Evolutionary conservation across 495 filamentous ascomycete species (phyloP).

Genomic region (Aspergillus coremiiformis): DNA sequence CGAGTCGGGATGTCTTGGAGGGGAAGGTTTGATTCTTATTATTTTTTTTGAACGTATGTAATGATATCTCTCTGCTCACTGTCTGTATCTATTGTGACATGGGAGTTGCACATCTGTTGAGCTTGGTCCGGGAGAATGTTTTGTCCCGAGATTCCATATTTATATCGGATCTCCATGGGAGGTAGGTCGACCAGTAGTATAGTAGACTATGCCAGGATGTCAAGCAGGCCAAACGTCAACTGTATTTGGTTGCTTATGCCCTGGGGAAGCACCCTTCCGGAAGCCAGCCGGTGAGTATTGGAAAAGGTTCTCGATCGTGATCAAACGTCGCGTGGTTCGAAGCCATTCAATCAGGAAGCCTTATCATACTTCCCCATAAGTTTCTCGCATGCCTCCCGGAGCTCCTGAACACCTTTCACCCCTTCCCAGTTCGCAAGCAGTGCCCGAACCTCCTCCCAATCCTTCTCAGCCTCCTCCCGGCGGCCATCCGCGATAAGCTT

Average conservation of each 20-base stretch:
- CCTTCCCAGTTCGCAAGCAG: constrained; percentile 48
- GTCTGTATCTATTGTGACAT: neutral
- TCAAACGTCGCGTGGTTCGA: no score
- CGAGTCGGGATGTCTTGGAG: constrained; percentile 35
- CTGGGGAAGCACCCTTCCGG: neutral
- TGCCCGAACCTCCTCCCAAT: constrained; percentile 47
- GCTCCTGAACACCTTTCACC: constrained; percentile 54
- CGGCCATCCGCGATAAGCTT: constrained; percentile 44
- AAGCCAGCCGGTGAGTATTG: neutral
- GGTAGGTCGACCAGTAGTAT: no score
- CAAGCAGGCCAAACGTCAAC: no score
- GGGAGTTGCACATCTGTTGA: neutral
- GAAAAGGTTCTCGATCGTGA: neutral
- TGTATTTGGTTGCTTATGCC: no score
- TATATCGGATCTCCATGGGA: no score
- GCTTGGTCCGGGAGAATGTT: neutral
- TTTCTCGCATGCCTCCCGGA: constrained; percentile 52
- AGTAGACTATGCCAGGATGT: neutral
- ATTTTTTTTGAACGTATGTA: neutral
- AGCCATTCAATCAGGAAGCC: constrained; percentile 20
- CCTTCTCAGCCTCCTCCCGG: constrained; percentile 46
- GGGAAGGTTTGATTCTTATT: constrained; percentile 18
- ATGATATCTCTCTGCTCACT: constrained; percentile 1
- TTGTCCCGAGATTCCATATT: no score
- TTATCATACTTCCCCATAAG: constrained; percentile 36